Evolutionary conservation across 306 rosid species (phyloP), one percentile per base, ranked within the genome.

Genomic region (Glycine latifolia): DNA sequence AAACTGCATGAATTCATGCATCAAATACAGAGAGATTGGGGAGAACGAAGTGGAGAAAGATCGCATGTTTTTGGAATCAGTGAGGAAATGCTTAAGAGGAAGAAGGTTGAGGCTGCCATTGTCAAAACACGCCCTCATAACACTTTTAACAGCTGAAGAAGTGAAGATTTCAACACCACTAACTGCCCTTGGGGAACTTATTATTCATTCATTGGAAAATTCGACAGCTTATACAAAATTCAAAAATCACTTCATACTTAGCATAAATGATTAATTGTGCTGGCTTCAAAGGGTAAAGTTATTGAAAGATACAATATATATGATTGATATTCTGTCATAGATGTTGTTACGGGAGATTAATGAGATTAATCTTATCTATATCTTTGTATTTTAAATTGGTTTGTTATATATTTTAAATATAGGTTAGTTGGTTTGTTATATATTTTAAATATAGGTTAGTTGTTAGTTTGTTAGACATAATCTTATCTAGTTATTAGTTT

Each of bases 61-160:
- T 35, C 5, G 46, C 43, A 4, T 4, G 16, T 31, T 35, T 10
- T 10, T 61, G 67, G 67, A 61, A 62, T 7, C 35, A 8, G 4
- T 9, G 41, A 10, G 67, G 14, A 48, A 69, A 20, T 35, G 3
- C 39, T 35, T 35, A 35, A 35, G 39, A 4, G 39, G 39, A 35
- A 3, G 47, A 69, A 67, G 85, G 93, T 89, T 44, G 92, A 92
- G n/a, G 85, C 91, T 44, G 83, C 83, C 79, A 87, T 88, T 70
- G 78, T 61, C 67, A 31, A 61, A 26, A 52, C 15, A 12, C 55
- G 15, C 55, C 48, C 58, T 52, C 58, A 13, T 50, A n/a, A 0
- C 6, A 3, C 46, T 41, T 5, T 41, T 16, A 13, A 7, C n/a
- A 0, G 5, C 4, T 13, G 56, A 52, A 52, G 58, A 52, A 52